These are phyloP conservation scores for Achaetomium macrosporum DNA, from an alignment of 2,329 filamentous ascomycete genomes.

Conservation along the genomic window DNA sequence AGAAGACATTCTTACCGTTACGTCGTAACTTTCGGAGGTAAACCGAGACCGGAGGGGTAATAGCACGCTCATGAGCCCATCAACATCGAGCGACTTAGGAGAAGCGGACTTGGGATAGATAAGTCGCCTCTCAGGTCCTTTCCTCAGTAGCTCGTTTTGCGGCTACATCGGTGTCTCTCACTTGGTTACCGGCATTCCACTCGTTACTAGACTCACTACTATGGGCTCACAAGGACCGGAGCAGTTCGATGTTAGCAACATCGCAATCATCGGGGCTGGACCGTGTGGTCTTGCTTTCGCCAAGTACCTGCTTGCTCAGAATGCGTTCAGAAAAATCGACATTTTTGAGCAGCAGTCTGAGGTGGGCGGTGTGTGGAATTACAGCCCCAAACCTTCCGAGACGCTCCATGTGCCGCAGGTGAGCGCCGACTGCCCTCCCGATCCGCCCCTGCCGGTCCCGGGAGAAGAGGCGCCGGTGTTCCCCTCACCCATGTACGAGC, in stretches of 20 bases:
- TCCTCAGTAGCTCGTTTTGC: too few relatives aligned
- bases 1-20: too few relatives aligned
- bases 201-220: neutral
- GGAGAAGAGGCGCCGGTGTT: conserved; percentile 50
- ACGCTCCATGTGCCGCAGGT: conserved; percentile 60
- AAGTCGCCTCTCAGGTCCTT: too few relatives aligned
- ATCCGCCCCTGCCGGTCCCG: conserved; percentile 52
- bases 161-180: too few relatives aligned
- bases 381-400: conserved; percentile 49
- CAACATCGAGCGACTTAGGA: too few relatives aligned
- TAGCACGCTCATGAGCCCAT: too few relatives aligned
- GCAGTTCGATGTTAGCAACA: conserved; percentile 47
- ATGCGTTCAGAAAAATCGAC: conserved; percentile 60
- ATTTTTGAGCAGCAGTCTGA: conserved; percentile 76
- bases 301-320: conserved; percentile 71
- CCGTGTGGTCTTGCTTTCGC: conserved; percentile 72
- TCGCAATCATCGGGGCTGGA: conserved; percentile 80
- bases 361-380: conserved; percentile 83
- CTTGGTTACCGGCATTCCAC: too few relatives aligned
- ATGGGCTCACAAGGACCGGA: conserved; percentile 26
- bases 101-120: too few relatives aligned
- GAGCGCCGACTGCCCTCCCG: conserved; percentile 55
- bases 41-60: too few relatives aligned
- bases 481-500: conserved; percentile 77
- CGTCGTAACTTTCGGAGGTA: too few relatives aligned